Conservation (phyloP, 2,329 filamentous ascomycete species). For the Fusarium piperis region DNA sequence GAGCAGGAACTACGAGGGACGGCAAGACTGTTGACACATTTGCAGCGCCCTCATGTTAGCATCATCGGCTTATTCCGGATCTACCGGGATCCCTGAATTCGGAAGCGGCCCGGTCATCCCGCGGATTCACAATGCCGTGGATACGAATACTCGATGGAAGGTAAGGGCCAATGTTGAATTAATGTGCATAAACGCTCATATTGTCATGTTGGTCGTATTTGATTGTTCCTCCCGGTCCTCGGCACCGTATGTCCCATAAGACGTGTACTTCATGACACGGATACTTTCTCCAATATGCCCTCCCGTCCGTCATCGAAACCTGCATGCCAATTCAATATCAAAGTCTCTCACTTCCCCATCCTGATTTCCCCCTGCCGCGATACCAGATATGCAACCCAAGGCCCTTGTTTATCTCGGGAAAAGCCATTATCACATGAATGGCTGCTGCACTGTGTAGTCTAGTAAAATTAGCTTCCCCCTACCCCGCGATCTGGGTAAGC, state of each 20-base stretch:
- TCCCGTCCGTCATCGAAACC: not conserved
- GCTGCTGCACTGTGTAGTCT: not conserved
- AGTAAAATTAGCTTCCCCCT: not conserved
- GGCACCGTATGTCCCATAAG: not conserved
- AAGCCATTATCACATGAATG: not conserved
- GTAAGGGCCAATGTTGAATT: not conserved
- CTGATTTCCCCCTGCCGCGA: not conserved
- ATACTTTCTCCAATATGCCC: not conserved
- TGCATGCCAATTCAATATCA: not conserved
- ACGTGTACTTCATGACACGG: not conserved
- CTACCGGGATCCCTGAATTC: not conserved
- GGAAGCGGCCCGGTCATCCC: not conserved
- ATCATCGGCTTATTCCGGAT: not conserved
- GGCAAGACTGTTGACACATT: not conserved
- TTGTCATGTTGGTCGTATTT: not conserved
- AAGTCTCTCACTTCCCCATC: not conserved
- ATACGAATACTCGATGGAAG: not conserved
- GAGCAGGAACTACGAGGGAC: not conserved
- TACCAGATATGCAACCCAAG: not conserved
- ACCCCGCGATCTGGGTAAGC: not conserved
- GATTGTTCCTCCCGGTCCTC: not conserved
- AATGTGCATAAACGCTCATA: not conserved
- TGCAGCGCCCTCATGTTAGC: not conserved
- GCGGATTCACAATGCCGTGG: not conserved
- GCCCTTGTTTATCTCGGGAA: not conserved